Base-by-base conservation (phyloP, 768 basidiomycete genomes). In the Pluteus cervinus region DNA sequence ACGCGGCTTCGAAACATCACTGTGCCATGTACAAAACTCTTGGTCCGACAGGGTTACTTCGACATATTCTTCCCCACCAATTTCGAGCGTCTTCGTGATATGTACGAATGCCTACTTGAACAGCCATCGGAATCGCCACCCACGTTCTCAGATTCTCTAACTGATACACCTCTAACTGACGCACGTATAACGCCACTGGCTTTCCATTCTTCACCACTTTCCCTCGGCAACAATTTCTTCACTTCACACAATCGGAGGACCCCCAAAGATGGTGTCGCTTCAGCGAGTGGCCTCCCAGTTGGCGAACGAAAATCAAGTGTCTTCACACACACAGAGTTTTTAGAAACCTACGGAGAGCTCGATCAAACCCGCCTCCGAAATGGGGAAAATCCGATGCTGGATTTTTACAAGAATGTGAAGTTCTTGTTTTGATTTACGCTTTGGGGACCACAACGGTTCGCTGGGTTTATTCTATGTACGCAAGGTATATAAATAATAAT, bases 51-150 rank as follows among this genome's bases (percentile, higher is more conserved):
- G 52, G 96, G 96, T 6, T 93, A 81, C 64, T 99, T 99, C 58
- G 96, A 99, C 58, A 98, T 98, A 43, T 89, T 99, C 67, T 99
- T 99, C 66, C 96, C 96, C 7, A 98, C 94, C 9, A 68, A 88
- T 55, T 97, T 97, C 46, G 76, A 75, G 36, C 73, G 71, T 15
- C 69, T 98, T 37, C 69, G 86, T 32, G 89, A 94, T 55, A 87
- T 93, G 77, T 97, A 97, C 60, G 86, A 92, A 52, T 69, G 79
- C 47, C 72, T 83, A 39, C 76, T 98, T 42, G 73, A 80, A 24
- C 73, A 76, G 50, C 77, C 81, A 3, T 51, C 51, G 16, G n/a
- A n/a, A n/a, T n/a, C n/a, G n/a, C n/a, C n/a, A n/a, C n/a, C n/a
- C n/a, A n/a, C n/a, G n/a, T n/a, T n/a, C n/a, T 46, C 57, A 15